phyloP scores from a whole-genome alignment of 2,329 filamentous ascomycete species.

The Orbilia blumenaviensis region DNA sequence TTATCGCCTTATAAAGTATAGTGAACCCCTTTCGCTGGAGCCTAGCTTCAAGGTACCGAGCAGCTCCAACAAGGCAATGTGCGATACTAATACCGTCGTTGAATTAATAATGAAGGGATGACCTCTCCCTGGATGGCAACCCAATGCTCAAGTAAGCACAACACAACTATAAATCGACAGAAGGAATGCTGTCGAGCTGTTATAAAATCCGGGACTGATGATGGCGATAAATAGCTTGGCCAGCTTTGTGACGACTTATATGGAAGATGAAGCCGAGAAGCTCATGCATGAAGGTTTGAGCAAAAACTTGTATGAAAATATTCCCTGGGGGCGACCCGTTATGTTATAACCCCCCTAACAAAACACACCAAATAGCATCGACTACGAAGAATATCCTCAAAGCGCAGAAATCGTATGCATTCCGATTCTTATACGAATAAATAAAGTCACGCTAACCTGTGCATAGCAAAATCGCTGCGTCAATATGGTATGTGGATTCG shows the following conservation, averaged over 20 bases:
- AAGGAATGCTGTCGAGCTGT: too few relatives aligned
- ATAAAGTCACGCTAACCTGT: neutral
- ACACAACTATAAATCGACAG: neutral
- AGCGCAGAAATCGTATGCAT: constrained; percentile 72
- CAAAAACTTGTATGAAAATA: constrained; percentile 78
- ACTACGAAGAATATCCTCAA: constrained; percentile 85
- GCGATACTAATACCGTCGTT: neutral
- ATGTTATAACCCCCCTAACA: constrained; percentile 58
- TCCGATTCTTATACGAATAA: too few relatives aligned
- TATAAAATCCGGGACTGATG: too few relatives aligned
- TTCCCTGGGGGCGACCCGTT: too few relatives aligned
- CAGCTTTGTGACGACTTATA: constrained; percentile 94
- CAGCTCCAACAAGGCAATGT: neutral
- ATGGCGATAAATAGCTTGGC: constrained; percentile 71
- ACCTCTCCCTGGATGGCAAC: constrained; percentile 88
- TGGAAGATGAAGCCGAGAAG: constrained; percentile 95
- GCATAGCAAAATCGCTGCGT: constrained; percentile 82
- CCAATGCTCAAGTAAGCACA: constrained; percentile 78
- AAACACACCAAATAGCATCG: constrained; percentile 66
- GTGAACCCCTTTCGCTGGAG: neutral
- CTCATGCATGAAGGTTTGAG: constrained; percentile 91
- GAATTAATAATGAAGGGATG: constrained; percentile 66
- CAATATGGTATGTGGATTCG: constrained; percentile 71
- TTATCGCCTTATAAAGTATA: constrained; percentile 88
- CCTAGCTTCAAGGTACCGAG: too few relatives aligned